Evolutionary conservation across 2,329 filamentous ascomycete species (phyloP), one percentile per base, ranked within the genome.

Genomic region (Pseudocercospora eumusae): DNA sequence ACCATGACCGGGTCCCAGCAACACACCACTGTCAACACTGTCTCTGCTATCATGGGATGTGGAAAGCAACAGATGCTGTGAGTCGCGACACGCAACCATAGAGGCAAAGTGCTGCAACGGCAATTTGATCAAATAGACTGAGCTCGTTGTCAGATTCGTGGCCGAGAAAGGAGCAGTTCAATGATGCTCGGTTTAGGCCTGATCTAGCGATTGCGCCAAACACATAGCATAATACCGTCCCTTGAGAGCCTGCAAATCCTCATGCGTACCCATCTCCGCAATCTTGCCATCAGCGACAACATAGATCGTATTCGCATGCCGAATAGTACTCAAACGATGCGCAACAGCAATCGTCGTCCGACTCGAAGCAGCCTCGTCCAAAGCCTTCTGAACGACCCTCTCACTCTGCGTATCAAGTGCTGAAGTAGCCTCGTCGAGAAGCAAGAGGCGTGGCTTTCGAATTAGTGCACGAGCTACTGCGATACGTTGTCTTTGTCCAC

Each of bases 361-460:
- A 6, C 68, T 71, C 68, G 62, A 62, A 2, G 72, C 45, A 80
- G 80, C 78, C 20, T 72, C 66, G 49, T 91, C 87, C 70, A 93
- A 86, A 0, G 89, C 88, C 0, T 79, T 80, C 74, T 93, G 87
- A 9, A 91, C 86, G 0, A 87, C 77, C 64, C 83, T 83, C 71
- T 91, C 88, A 0, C 83, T 86, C 68, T 88, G 83, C 0, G 86
- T 86, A 66, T 91, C 88, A 0, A 91, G 78, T 56, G 79, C 81
- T 1, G 78, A 81, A 0, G 84, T 87, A 2, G 85, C 84, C 71
- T 87, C 84, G 57, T 88, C 85, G 0, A 88, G 75, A 0, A 87
- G 73, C 2, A 87, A 72, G 3, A 87, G 70, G 5, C 74, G 71
- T 0, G 84, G 84, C 21, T 81, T 78, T 0, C 83, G 77, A 5